A percentile compares a stretch with the other conserved stretches of the same genome.
Evolutionary conservation across 768 basidiomycete genomes (phyloP).

Genomic region (Termitomyces sp.): DNA sequence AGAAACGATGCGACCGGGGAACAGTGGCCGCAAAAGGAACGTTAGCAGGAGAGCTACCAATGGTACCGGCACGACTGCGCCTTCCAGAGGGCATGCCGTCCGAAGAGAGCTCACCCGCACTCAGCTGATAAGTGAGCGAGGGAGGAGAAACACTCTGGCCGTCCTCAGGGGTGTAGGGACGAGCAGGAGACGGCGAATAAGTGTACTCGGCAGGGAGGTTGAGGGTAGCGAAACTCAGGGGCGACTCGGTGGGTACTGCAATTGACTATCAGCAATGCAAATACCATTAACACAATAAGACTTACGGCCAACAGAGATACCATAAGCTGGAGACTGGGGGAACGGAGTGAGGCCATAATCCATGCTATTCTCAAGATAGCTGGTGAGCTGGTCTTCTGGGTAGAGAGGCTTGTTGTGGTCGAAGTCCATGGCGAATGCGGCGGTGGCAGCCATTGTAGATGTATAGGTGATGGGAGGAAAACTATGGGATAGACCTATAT

Average conservation of each 20-base stretch:
- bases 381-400: constrained; percentile 39
- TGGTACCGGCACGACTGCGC: constrained; percentile 44
- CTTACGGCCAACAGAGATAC: constrained; percentile 65
- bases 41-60: constrained; percentile 52
- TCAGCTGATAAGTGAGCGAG: constrained; percentile 63
- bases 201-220: constrained; percentile 55
- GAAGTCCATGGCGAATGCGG: constrained; percentile 42
- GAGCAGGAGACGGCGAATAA: constrained; percentile 59
- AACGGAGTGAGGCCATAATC: constrained; percentile 69
- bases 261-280: constrained; percentile 12
- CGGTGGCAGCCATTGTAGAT: constrained; percentile 20
- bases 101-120: constrained; percentile 70
- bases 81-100: constrained; percentile 63
- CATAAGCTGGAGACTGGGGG: constrained; percentile 53
- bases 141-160: constrained; percentile 64
- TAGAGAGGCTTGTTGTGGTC: constrained; percentile 44
- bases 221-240: constrained; percentile 61
- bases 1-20: constrained; percentile 76
- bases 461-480: constrained; percentile 12
- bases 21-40: constrained; percentile 57
- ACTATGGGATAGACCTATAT: constrained; percentile 21
- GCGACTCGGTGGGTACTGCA: constrained; percentile 54
- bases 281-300: constrained; percentile 15
- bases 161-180: constrained; percentile 70
- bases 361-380: constrained; percentile 49